Base-by-base conservation (phyloP, 2,329 filamentous ascomycete genomes). In the Cercospora sp. region DNA sequence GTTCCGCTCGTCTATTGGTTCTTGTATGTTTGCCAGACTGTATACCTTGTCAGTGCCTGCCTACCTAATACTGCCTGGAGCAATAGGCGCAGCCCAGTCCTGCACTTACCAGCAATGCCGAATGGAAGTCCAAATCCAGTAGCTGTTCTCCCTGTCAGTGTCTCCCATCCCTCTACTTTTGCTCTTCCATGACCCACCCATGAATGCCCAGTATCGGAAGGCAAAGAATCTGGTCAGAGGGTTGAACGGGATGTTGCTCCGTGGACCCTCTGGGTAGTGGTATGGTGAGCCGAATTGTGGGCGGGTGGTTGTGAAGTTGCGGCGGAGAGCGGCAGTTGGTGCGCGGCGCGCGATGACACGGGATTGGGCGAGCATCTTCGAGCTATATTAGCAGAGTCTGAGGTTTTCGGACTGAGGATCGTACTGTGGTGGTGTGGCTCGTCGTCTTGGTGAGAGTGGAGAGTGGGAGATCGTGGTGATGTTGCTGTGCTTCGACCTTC, bases 191-290 rank as follows among this genome's bases (percentile, higher is more conserved):
- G 33, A 82, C 85, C 71, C 79, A 91, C 90, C 81, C 87, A 90
- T 90, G 85, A 91, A 95, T 72, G 80, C 80, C 91, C 93, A 96
- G 89, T 91, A 99, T 83, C 90, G 87, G 75, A 92, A 71, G 74
- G 85, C 88, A 81, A 99, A 99, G 84, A 87, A 91, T 84, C 89
- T 92, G 80, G 90, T 94, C 84, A 92, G 87, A 75, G 95, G 91
- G 87, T 99, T 97, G 89, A 99, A 99, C 74, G 95, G 95, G 74
- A 99, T 84, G 88, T 97, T 98, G 86, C 87, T 90, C 83, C 93
- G 91, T 79, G 94, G 92, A 73, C 94, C 95, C 86, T 98, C 94
- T 76, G 94, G 91, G 86, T 99, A 99, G 87, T 99, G 95, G 90
- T 97, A 97, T 73, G 94, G 94, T 80, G 92, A 96, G 77, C 86